Evolutionary conservation across 2,329 filamentous ascomycete species (phyloP).

Genomic region (Aspergillus tamarii): DNA sequence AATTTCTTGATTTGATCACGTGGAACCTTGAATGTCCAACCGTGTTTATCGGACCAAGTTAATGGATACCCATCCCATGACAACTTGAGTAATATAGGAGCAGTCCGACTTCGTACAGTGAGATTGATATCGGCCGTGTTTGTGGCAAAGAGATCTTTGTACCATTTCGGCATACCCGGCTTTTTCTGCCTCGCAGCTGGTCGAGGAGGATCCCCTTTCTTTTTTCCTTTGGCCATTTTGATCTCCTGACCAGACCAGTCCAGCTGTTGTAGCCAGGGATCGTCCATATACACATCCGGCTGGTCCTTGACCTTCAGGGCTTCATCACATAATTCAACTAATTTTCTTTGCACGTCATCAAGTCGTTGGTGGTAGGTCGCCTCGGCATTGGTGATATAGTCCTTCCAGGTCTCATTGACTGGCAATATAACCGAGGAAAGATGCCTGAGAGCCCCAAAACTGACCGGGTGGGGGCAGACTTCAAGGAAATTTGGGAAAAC

Average conservation of each 20-base stretch:
- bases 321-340: constrained; percentile 73
- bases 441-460: constrained; percentile 90
- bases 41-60: constrained; percentile 89
- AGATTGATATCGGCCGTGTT: constrained; percentile 69
- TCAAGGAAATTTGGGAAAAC: constrained; percentile 89
- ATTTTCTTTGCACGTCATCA: constrained; percentile 74
- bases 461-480: constrained; percentile 94
- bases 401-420: constrained; percentile 83
- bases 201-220: constrained; percentile 77
- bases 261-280: constrained; percentile 90
- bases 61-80: constrained; percentile 89
- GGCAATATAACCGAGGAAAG: constrained; percentile 92
- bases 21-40: constrained; percentile 87
- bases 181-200: constrained; percentile 85
- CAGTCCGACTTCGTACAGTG: constrained; percentile 83
- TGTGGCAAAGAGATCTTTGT: constrained; percentile 82
- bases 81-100: constrained; percentile 79
- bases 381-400: constrained; percentile 82
- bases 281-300: constrained; percentile 69
- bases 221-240: constrained; percentile 88
- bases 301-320: constrained; percentile 75
- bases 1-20: constrained; percentile 66
- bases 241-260: constrained; percentile 96
- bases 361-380: constrained; percentile 78
- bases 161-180: constrained; percentile 94